Conservation (phyloP, 2,329 filamentous ascomycete genomes). For the Lachnum nothofagi region DNA sequence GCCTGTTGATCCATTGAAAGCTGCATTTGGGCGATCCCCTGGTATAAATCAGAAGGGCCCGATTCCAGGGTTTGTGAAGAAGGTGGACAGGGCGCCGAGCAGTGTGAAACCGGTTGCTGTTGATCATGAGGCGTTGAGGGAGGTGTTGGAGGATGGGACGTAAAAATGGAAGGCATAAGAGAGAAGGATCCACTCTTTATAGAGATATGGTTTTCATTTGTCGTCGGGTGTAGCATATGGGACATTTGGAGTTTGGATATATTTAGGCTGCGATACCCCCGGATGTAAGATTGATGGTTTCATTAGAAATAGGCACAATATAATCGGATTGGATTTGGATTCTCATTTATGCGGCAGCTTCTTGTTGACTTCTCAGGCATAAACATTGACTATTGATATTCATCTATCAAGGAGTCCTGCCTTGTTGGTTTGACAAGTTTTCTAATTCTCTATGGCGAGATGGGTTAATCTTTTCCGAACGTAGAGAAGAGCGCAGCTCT, state of each 20-base stretch:
- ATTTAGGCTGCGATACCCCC: background rate
- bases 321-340: no score
- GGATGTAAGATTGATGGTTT: no score
- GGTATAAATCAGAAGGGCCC: conserved; percentile 76
- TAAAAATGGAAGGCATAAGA: background rate
- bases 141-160: conserved; percentile 24
- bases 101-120: conserved; percentile 26
- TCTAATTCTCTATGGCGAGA: no score
- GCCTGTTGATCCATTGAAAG: conserved; percentile 33
- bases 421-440: no score
- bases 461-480: no score
- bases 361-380: no score
- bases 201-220: background rate
- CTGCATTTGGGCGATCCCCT: conserved; percentile 47
- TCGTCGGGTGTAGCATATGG: background rate
- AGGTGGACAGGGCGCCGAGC: conserved; percentile 32
- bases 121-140: conserved; percentile 30
- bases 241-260: background rate
- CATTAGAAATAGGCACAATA: no score
- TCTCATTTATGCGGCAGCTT: no score
- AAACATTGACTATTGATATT: no score
- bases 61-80: conserved; percentile 62
- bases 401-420: no score
- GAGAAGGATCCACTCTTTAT: background rate
- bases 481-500: no score